phyloP scores from a whole-genome alignment of 495 filamentous ascomycete species.

The Wilcoxina mikolae region DNA sequence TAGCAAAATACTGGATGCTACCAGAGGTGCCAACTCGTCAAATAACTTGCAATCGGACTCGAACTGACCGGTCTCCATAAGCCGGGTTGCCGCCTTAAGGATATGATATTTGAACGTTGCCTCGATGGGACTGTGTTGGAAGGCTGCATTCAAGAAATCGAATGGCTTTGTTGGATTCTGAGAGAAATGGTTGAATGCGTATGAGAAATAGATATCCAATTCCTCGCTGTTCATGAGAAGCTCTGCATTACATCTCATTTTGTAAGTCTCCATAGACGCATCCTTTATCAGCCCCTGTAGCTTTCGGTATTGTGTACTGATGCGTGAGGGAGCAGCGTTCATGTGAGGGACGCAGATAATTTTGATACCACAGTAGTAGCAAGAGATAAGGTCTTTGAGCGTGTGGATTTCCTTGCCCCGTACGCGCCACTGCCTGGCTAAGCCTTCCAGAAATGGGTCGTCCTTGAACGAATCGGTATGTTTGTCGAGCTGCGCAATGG shows the following conservation, averaged over 20 bases:
- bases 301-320: neutral
- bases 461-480: conserved; percentile 14
- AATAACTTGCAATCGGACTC: conserved; percentile 16
- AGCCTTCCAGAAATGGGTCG: neutral
- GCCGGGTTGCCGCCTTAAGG: conserved; percentile 22
- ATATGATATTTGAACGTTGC: conserved; percentile 30
- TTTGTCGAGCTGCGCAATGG: conserved; percentile 17
- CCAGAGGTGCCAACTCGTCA: conserved; percentile 19
- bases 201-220: conserved; percentile 28
- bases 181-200: conserved; percentile 31
- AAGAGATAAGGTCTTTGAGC: conserved; percentile 18
- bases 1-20: conserved; percentile 29
- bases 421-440: conserved; percentile 4
- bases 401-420: conserved; percentile 10
- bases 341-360: conserved; percentile 20
- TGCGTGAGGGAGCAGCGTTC: conserved; percentile 2
- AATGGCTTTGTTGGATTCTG: conserved; percentile 29
- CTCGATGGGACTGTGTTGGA: conserved; percentile 31
- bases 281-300: neutral
- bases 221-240: conserved; percentile 29
- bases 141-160: conserved; percentile 32
- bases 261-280: neutral
- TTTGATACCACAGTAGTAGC: conserved; percentile 23
- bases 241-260: neutral
- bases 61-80: conserved; percentile 8